Evolutionary conservation across 768 basidiomycete genomes (phyloP).

Genomic region (Strobilomyces confusus): DNA sequence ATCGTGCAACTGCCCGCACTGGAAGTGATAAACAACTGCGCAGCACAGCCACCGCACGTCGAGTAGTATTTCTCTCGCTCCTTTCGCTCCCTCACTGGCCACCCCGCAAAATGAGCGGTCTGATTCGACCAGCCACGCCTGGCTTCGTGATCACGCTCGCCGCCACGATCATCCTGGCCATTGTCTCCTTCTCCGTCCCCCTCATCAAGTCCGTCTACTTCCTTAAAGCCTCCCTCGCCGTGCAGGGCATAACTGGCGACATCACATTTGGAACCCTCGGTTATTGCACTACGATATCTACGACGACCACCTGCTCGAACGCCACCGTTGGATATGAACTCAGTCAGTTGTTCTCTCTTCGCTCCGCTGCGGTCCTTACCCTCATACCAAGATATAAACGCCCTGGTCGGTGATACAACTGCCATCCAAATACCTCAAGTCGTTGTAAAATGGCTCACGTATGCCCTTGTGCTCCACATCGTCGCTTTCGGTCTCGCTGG

Average conservation of each 20-base stretch:
- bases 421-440: conserved; percentile 73
- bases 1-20: too few relatives aligned
- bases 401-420: conserved; percentile 65
- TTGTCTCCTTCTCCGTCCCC: conserved; percentile 90
- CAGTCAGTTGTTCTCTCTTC: conserved; percentile 45
- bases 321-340: conserved; percentile 85
- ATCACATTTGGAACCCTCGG: conserved; percentile 89
- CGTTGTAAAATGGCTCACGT: conserved; percentile 93
- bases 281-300: conserved; percentile 65
- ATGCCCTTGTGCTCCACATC: conserved; percentile 87
- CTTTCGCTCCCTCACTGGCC: not conserved
- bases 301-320: conserved; percentile 67
- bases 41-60: conserved; percentile 12
- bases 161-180: conserved; percentile 75
- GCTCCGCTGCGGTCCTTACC: conserved; percentile 4
- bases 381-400: conserved; percentile 64
- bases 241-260: conserved; percentile 46
- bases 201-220: conserved; percentile 87
- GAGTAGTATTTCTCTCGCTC: not conserved
- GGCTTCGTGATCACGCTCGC: conserved; percentile 79
- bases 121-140: conserved; percentile 82
- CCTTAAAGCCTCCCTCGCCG: conserved; percentile 65
- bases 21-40: not conserved
- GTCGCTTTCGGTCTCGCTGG: conserved; percentile 76
- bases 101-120: conserved; percentile 45